Base-by-base conservation (phyloP, 179 eudicot species). In the Silene coronaria region DNA sequence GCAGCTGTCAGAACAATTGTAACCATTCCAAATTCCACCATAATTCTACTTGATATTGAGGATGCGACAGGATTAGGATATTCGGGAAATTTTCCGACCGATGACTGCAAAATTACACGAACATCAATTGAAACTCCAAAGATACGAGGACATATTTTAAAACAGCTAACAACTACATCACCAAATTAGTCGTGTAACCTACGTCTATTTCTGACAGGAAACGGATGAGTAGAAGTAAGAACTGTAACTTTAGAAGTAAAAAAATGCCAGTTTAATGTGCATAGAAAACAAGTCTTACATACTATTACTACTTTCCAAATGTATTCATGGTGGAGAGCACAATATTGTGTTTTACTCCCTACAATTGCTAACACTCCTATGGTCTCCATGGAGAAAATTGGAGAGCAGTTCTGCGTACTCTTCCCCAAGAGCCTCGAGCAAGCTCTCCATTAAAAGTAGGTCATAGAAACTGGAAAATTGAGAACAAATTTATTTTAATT, bases 1-100 rank as follows among this genome's bases (percentile, higher is more conserved):
- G 98, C 93, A 57, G 91, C 85, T 69, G 89, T 87, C 88, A 90
- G 85, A 67, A 83, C 84, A 76, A 92, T 83, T 16, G 96, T 86
- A 63, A 93, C 68, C 85, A 89, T 84, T 71, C 94, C 96, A 75
- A 93, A 88, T 78, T 91, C 98, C 64, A 88, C 94, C 88, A 89
- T 82, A 78, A 89, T 76, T 85, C 97, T 90, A 85, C 93, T 91
- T 13, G 98, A 90, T 79, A 93, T 89, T 72, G 91, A 87, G 74
- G 93, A 89, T 68, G 98, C 98, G 21, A 88, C 87, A 42, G 98
- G 90, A 84, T 87, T 84, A 75, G 93, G 96, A 86, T 82, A 90
- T 53, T 89, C 93, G 1, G 93, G 85, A 76, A 81, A 69, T 79
- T 86, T 88, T 67, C 88, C 97, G 55, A 91, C 84, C 80, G 85